Evolutionary conservation across 1,139 yeast genomes (phyloP), one percentile per base, ranked within the genome.

Genomic region (Sugiyamaella paludigena): DNA sequence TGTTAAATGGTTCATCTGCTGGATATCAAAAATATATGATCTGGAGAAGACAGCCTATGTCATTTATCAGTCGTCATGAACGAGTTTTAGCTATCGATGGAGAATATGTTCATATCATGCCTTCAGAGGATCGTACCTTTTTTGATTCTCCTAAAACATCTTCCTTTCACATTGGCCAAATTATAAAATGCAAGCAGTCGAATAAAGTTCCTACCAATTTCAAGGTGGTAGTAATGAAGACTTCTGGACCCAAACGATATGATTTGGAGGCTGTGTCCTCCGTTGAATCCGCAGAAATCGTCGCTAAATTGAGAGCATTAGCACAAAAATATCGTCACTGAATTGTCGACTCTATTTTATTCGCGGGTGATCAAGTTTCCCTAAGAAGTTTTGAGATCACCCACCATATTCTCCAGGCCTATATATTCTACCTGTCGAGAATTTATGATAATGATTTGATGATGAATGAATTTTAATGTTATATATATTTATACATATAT

Each of bases 41-140:
- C 0, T 87, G 89, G 87, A 77, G 98, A 58, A 80, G 94, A 52
- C 92, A 89, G 62, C 88, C 83, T 44, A 81, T 91, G 74, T 83
- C 95, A 0, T 84, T 92, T 59, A 80, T 86, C 54, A 81, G 83
- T 50, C 78, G 89, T 47, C 87, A 88, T 53, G 96, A 91, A 57
- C 80, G 94, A 58, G 80, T 89, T 1, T 72, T 92, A 43, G 91
- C 95, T 1, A 79, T 92, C 38, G 98, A 92, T 66, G 98, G 98
- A 15, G 96, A 89, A 61, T 91, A 89, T 62, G 81, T 92, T 12
- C 94, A 91, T 63, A 78, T 92, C 47, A 81, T 91, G 60, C 97
- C 98, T 1, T 81, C 91, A 1, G 87, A 84, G 52, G 81, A 82
- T 48, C 79, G 80, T 58, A 77, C 76, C 40, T 74, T 82, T 78